phyloP scores from a whole-genome alignment of 768 basidiomycete genomes.

The Mycena amicta region DNA sequence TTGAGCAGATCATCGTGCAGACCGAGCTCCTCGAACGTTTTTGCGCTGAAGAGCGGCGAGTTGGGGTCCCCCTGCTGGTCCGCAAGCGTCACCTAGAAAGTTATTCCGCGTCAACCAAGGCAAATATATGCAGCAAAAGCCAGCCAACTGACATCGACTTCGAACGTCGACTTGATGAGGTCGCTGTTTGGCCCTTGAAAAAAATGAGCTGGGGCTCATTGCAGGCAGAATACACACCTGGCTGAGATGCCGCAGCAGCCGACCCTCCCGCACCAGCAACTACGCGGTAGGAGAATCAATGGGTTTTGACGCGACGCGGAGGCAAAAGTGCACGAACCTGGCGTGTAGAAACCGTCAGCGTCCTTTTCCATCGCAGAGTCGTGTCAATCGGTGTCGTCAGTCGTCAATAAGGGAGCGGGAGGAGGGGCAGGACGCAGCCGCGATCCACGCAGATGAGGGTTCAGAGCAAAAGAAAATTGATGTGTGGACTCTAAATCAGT shows the following conservation, averaged over 20 bases:
- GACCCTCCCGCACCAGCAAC: not conserved
- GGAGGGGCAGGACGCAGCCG: not conserved
- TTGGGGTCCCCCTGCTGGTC: constrained; percentile 95
- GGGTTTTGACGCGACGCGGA: constrained; percentile 14
- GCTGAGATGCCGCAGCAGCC: constrained; percentile 21
- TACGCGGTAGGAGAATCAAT: constrained; percentile 3
- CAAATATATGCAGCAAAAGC: constrained; percentile 4
- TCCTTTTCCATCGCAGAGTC: constrained; percentile 62
- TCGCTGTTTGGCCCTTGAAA: constrained; percentile 45
- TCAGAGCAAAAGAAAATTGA: not conserved
- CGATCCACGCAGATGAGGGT: not conserved
- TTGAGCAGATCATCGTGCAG: constrained; percentile 90
- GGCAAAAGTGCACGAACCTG: constrained; percentile 40
- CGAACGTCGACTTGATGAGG: constrained; percentile 78
- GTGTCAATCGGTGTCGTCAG: not conserved
- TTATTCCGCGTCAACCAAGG: constrained; percentile 5
- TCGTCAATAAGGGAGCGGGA: not conserved
- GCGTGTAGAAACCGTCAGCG: constrained; percentile 77
- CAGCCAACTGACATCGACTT: constrained; percentile 66
- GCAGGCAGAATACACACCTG: constrained; percentile 21
- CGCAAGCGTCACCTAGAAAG: constrained; percentile 83
- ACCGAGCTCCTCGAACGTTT: constrained; percentile 94
- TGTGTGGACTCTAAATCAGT: not conserved
- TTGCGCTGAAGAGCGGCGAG: constrained; percentile 92
- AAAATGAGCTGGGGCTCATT: not conserved